These are phyloP conservation scores for Asterella californica DNA, from an alignment of 225 moss, liverwort and hornwort genomes.

Conservation along the genomic window DNA sequence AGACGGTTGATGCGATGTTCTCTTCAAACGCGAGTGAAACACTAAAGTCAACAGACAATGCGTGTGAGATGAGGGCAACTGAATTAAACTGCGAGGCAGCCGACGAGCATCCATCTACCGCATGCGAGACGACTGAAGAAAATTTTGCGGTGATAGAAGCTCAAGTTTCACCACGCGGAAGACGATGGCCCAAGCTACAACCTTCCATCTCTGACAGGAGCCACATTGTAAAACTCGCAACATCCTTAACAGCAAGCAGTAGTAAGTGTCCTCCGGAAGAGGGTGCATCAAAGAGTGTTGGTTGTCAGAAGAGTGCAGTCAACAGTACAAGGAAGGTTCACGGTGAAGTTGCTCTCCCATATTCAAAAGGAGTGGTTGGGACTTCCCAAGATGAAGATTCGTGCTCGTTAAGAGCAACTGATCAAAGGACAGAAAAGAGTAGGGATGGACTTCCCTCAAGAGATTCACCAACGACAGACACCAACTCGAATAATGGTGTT, in stretches of 20 bases:
- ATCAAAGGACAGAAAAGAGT: background rate
- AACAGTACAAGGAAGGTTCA: background rate
- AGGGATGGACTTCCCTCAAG: background rate
- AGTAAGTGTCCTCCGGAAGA: constrained; percentile 14
- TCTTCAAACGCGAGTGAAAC: background rate
- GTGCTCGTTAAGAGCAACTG: background rate
- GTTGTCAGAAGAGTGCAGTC: background rate
- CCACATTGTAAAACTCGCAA: constrained; percentile 5
- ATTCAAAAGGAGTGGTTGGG: background rate
- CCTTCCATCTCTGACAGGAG: background rate
- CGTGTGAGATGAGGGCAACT: background rate
- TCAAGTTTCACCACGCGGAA: constrained; percentile 24
- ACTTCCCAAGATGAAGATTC: background rate
- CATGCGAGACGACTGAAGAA: background rate
- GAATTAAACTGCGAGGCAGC: background rate
- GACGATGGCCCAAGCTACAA: constrained; percentile 40
- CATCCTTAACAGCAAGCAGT: constrained; percentile 1
- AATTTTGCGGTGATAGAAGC: constrained; percentile 6
- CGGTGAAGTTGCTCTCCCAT: background rate
- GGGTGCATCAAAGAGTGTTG: background rate
- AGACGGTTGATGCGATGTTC: background rate
- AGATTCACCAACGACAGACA: background rate
- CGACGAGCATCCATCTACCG: background rate
- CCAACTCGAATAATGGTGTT: background rate
- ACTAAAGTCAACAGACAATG: background rate